Conservation (phyloP, 768 basidiomycete species). For the Suillus subluteus region DNA sequence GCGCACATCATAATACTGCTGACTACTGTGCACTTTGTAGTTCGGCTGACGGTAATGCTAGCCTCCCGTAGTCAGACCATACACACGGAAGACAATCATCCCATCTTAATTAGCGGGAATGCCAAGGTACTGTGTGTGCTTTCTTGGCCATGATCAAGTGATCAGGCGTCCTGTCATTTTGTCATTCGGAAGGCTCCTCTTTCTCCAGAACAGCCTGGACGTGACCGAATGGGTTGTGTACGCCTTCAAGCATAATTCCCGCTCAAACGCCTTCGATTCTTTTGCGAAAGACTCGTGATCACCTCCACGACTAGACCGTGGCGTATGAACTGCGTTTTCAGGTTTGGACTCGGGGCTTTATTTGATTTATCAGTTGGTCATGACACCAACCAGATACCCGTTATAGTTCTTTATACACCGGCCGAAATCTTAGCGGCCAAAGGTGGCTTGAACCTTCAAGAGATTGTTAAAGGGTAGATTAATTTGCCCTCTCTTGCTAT, state of each 20-base stretch:
- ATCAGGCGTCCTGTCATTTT: background rate
- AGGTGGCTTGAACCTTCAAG: slow-evolving; percentile 13
- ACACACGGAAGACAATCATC: background rate
- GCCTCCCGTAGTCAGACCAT: background rate
- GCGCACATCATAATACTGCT: background rate
- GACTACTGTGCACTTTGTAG: background rate
- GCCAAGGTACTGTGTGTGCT: background rate
- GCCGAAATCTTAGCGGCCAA: slow-evolving; percentile 17
- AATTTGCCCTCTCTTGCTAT: slow-evolving; percentile 11
- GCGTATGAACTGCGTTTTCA: slow-evolving; percentile 19
- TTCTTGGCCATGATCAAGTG: background rate
- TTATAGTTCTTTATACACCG: slow-evolving; percentile 19
- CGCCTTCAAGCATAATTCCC: background rate
- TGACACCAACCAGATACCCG: slow-evolving; percentile 14
- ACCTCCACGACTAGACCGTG: background rate
- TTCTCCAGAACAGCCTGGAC: background rate
- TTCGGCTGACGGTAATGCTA: background rate
- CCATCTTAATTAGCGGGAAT: background rate
- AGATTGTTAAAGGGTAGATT: slow-evolving; percentile 11
- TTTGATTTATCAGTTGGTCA: slow-evolving; percentile 15
- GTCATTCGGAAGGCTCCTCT: background rate
- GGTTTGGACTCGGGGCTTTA: slow-evolving; percentile 17
- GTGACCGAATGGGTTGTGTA: background rate
- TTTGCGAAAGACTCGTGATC: background rate
- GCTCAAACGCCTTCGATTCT: background rate